These are phyloP conservation scores for Rhexocercosporidium sp. DNA, from an alignment of 2,329 filamentous ascomycete genomes.

Conservation along the genomic window DNA sequence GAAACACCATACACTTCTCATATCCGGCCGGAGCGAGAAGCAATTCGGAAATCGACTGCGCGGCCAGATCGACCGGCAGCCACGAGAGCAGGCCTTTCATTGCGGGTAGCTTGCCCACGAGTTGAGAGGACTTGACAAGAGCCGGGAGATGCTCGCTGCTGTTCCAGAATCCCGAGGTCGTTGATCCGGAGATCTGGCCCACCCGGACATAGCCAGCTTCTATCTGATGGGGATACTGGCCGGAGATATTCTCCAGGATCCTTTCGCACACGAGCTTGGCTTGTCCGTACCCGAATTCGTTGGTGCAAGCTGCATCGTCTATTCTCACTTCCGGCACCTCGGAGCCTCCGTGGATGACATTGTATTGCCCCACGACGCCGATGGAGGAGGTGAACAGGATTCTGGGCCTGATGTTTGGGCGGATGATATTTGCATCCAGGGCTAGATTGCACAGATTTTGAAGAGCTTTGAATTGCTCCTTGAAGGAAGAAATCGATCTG, in stretches of 20 bases:
- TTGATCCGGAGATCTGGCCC: constrained; percentile 59
- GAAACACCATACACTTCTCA: constrained; percentile 25
- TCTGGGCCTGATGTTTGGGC: constrained; percentile 26
- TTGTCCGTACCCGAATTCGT: constrained; percentile 54
- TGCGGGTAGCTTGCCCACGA: constrained; percentile 49
- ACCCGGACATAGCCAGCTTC: constrained; percentile 50
- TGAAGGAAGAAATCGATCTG: constrained; percentile 46
- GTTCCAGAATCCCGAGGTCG: constrained; percentile 59
- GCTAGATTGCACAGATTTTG: constrained; percentile 54
- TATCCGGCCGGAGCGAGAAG: neutral
- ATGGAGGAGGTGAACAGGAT: constrained; percentile 53
- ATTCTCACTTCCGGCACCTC: constrained; percentile 51
- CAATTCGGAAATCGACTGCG: constrained; percentile 44
- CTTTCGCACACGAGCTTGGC: constrained; percentile 57
- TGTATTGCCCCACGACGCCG: constrained; percentile 44
- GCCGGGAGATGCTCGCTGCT: constrained; percentile 55
- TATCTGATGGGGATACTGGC: constrained; percentile 49
- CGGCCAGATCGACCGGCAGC: constrained; percentile 51
- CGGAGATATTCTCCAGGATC: constrained; percentile 55
- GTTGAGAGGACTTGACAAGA: constrained; percentile 56
- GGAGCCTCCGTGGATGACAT: constrained; percentile 37
- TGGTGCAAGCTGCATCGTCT: constrained; percentile 46
- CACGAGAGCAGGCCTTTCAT: constrained; percentile 50
- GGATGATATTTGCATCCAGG: constrained; percentile 38
- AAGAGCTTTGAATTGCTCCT: constrained; percentile 52